Conservation (phyloP, 78 protist genomes). For the Pigoraptor vietnamica region DNA sequence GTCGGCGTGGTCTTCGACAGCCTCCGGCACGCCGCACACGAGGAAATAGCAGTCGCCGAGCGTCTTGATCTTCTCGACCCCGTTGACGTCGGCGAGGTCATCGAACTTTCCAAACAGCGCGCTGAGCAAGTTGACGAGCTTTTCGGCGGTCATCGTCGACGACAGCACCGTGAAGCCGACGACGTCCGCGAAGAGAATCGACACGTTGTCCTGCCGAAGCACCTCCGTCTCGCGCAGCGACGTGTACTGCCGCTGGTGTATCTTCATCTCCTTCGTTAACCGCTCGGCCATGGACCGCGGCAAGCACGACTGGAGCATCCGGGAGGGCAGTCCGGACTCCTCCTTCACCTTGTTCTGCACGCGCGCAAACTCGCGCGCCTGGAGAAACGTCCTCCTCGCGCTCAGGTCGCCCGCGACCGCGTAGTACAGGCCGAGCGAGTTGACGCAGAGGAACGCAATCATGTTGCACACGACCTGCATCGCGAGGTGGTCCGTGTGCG, state of each 20-base stretch:
- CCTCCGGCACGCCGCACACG: neutral
- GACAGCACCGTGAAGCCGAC: constrained; percentile 16
- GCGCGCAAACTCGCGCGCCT: neutral
- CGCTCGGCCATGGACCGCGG: neutral
- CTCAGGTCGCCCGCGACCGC: neutral
- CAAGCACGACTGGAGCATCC: neutral
- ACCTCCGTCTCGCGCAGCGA: constrained; percentile 2
- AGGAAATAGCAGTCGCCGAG: constrained; percentile 38
- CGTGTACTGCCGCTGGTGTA: neutral
- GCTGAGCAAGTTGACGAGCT: neutral
- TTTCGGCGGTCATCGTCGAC: neutral
- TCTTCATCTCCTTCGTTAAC: neutral
- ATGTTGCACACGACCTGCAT: neutral
- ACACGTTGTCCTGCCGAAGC: neutral
- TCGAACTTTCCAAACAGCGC: neutral
- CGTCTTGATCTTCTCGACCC: constrained; percentile 31
- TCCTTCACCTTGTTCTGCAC: neutral
- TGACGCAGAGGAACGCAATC: neutral
- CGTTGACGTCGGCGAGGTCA: neutral
- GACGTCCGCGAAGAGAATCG: constrained; percentile 3
- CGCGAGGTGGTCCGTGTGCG: neutral
- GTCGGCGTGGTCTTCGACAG: neutral
- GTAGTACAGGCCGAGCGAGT: neutral
- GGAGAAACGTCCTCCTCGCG: neutral
- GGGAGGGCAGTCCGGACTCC: neutral